Percentiles rank a stretch among this genome's conserved stretches.
These are phyloP conservation scores for Gremmenia infestans DNA, from an alignment of 2,329 filamentous ascomycete species.

Conservation along the genomic window DNA sequence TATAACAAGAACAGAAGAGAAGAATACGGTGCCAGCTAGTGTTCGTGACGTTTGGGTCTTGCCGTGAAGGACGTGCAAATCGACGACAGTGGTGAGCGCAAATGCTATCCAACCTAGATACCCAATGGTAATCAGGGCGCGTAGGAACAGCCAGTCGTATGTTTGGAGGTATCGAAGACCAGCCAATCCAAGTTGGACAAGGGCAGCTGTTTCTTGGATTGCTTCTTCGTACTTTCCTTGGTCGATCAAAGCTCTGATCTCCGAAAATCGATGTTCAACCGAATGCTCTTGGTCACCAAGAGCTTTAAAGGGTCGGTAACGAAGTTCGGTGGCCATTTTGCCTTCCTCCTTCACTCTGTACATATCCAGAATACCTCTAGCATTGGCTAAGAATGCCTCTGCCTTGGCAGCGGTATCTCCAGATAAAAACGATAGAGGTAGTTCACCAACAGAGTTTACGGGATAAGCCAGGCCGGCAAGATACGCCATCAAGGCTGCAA, in stretches of 20 bases:
- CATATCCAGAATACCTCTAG: conserved; percentile 86
- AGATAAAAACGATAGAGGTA: conserved; percentile 78
- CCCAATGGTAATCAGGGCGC: conserved; percentile 80
- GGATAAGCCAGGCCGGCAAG: conserved; percentile 84
- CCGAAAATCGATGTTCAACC: conserved; percentile 60
- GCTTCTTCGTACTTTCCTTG: conserved; percentile 65
- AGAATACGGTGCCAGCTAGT: conserved; percentile 54
- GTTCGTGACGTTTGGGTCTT: conserved; percentile 60
- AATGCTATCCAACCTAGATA: conserved; percentile 97
- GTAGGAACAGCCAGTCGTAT: conserved; percentile 95
- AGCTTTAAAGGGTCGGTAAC: conserved; percentile 69
- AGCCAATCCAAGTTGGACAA: conserved; percentile 73
- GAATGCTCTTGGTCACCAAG: conserved; percentile 60
- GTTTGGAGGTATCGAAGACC: conserved; percentile 93
- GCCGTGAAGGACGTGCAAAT: conserved; percentile 78
- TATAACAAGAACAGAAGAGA: conserved; percentile 68
- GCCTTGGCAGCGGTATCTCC: conserved; percentile 73
- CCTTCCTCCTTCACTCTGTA: conserved; percentile 88
- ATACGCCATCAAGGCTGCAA: conserved; percentile 94
- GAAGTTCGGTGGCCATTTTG: conserved; percentile 70
- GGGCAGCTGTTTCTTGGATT: conserved; percentile 69
- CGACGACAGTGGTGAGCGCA: conserved; percentile 81
- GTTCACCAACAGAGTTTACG: conserved; percentile 90
- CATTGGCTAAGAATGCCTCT: conserved; percentile 77
- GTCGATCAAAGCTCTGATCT: conserved; percentile 65